Base-by-base conservation (phyloP, 192 early-diverging fungal species). In the Ambispora gerdemannii region DNA sequence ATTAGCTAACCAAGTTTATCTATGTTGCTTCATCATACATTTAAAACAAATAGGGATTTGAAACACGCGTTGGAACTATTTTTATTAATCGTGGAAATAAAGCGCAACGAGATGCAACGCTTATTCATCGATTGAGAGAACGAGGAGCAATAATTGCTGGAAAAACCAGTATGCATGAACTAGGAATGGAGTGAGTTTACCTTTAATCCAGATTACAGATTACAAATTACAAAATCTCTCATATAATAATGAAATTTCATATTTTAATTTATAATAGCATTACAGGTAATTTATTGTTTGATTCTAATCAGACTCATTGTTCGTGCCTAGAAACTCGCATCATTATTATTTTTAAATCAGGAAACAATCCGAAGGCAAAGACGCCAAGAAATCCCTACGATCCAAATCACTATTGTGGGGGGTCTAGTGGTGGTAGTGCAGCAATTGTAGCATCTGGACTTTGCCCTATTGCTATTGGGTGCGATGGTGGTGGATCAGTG, bases 81-180 rank as follows among this genome's bases (percentile, higher is more conserved):
- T 90, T 85, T 63, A 74, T 93, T 59, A 80, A 87, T 70, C 69
- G 73, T 65, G 76, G 73, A 6, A 75, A 74, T 28, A 78, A 75
- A 17, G 80, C 84, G 8, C 56, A 50, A 32, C 33, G 74, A 0
- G 89, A 92, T 64, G 85, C 86, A 8, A 70, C 72, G 19, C 43
- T 80, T 8, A 82, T 89, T 0, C 24, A 76, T 2, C 70, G 78
- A 55, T 76, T 92, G 8, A 79, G 82, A 49, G 74, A 75, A 0
- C 76, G 81, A 3, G 90, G 90, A 25, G 89, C 85, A 0, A 78
- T 91, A 61, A 83, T 90, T 65, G 71, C 87, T 33, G 90, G 89
- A 22, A 87, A 89, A 20, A 77, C 89, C 0, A 80, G 77, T 30
- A 93, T 93, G 92, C 83, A 90, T 58, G 92, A 93, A 69, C 72